Evolutionary conservation across 73 alveolate genomes (phyloP), one percentile per base, ranked within the genome.

Genomic region (Tetrahymena thermophila): DNA sequence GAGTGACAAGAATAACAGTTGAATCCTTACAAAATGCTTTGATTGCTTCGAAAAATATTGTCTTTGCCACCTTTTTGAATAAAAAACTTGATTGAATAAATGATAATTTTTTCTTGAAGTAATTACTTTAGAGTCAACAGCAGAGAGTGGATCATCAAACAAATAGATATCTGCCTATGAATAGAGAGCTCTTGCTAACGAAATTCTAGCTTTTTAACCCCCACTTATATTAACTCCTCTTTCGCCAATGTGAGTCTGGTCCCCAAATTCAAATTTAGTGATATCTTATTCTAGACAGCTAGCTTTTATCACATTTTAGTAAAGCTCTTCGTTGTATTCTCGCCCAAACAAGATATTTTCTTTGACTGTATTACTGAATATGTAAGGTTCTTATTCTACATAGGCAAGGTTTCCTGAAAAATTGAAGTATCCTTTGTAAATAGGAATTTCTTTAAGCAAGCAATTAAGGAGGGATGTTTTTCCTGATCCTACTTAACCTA

Each of bases 401-500:
- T 94, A 94, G 6, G 94, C 94, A 8, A 71, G 31, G 4, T 13
- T 94, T 17, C 96, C 96, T 56, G 37, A 42, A 83, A 95, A 84
- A 38, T 43, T 40, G 17, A 96, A 37, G 9, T 93, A 38, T 1
- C 97, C 97, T n/a, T 96, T 94, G 28, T 96, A 85, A 6, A 56
- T 17, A 13, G 94, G 94, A 35, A 96, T 37, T 89, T 96, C 98
- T 31, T 97, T 97, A 43, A 97, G 85, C 21, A 97, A 35, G 5
- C 98, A 96, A 50, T 94, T 43, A 23, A 97, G 93, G 25, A 97
- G 85, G 8, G 98, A 57, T 35, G 98, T 85, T 94, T 97, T 97
- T 13, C 99, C 99, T 23, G 98, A 97, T 34, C 99, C 99, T n/a
- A 97, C 98, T 57, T 94, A 94, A 71, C 99, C 99, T 93, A 97